Conservation (phyloP, 2,329 filamentous ascomycete species). For the Pseudogymnoascus sp. region DNA sequence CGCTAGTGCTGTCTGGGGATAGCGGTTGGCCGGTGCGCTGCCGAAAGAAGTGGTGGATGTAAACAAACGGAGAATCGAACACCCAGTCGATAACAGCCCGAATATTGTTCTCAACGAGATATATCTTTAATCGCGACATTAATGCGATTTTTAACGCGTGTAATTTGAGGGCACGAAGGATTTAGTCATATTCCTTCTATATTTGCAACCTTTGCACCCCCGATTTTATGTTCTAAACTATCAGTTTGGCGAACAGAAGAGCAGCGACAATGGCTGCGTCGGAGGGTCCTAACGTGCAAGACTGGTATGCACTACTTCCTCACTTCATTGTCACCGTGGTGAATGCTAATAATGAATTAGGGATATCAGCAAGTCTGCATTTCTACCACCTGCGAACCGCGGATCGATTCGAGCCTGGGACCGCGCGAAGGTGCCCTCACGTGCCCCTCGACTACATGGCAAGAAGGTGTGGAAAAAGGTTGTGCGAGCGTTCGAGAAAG, state of each 20-base stretch:
- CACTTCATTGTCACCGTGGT: neutral
- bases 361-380: conserved; percentile 23
- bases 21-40: conserved; percentile 8
- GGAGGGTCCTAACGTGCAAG: conserved; percentile 6
- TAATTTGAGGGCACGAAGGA: conserved; percentile 5
- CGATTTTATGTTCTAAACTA: conserved; percentile 8
- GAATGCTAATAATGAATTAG: conserved; percentile 17
- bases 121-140: neutral
- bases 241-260: neutral
- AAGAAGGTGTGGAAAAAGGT: conserved; percentile 30
- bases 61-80: conserved; percentile 3
- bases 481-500: conserved; percentile 16
- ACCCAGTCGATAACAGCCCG: neutral
- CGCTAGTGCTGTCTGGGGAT: conserved; percentile 16
- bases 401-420: conserved; percentile 24
- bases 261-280: conserved; percentile 7
- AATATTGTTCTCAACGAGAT: neutral
- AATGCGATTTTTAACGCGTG: neutral
- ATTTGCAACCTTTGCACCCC: neutral
- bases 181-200: conserved; percentile 3
- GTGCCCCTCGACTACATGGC: conserved; percentile 26
- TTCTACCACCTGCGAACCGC: conserved; percentile 19
- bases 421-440: conserved; percentile 25
- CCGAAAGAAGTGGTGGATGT: conserved; percentile 5
- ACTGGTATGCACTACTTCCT: conserved; percentile 11